Evolutionary conservation across 306 rosid species (phyloP).

Genomic region (Cicer bijugum): DNA sequence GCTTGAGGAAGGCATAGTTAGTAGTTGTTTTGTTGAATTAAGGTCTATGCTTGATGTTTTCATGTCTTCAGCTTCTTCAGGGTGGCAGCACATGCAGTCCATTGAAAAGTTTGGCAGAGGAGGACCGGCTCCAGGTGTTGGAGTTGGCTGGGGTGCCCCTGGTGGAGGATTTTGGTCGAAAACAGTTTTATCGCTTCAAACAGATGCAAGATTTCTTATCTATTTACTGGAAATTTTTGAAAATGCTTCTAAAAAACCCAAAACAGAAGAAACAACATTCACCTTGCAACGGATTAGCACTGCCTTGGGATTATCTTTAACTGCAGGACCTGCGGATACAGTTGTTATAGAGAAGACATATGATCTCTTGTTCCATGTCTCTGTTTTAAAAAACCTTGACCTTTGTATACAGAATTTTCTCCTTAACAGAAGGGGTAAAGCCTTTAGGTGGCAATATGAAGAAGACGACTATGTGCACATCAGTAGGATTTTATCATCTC

Average conservation of each 20-base stretch:
- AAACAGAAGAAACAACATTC: constrained; percentile 56
- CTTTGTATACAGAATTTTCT: constrained; percentile 59
- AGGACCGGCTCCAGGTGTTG: constrained; percentile 94
- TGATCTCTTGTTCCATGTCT: constrained; percentile 58
- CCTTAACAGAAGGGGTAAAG: constrained; percentile 48
- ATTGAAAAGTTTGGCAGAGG: constrained; percentile 89
- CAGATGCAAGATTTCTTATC: constrained; percentile 62
- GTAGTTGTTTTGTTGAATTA: constrained; percentile 58
- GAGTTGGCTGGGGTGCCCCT: constrained; percentile 92
- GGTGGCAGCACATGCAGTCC: constrained; percentile 60
- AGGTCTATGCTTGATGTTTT: constrained; percentile 61
- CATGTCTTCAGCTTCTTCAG: constrained; percentile 60
- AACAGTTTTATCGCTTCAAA: constrained; percentile 65
- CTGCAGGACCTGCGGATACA: constrained; percentile 76
- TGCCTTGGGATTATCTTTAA: constrained; percentile 62
- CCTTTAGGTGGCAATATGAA: constrained; percentile 62
- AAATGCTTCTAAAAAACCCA: constrained; percentile 37
- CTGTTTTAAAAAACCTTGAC: constrained; percentile 69
- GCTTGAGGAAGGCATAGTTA: constrained; percentile 72
- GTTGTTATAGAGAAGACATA: constrained; percentile 57
- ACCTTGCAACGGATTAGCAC: constrained; percentile 58
- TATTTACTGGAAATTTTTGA: constrained; percentile 59
- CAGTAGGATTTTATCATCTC: constrained; percentile 69
- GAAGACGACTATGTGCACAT: constrained; percentile 72
- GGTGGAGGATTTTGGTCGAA: constrained; percentile 93